Evolutionary conservation across 192 early-diverging fungal genomes (phyloP).

Genomic region (Neocallimastix lanati): DNA sequence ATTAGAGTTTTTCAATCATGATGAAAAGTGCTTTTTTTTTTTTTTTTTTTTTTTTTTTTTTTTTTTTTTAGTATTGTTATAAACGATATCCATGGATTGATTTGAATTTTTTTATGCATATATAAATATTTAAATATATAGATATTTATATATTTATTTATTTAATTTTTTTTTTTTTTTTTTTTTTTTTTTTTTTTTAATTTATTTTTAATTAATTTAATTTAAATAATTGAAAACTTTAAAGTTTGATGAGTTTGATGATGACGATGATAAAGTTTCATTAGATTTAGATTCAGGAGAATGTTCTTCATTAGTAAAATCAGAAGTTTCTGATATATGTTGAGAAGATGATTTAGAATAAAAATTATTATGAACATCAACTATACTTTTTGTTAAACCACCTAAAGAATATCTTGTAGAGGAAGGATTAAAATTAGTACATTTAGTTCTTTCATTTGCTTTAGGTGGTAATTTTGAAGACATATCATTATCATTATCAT

Average conservation of each 20-base stretch:
- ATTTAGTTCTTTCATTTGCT: not conserved
- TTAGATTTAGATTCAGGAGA: not conserved
- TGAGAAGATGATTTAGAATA: not conserved
- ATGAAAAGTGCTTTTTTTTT: too few species aligned
- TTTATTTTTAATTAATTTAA: too few species aligned
- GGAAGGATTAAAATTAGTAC: not conserved
- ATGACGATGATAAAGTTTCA: not conserved
- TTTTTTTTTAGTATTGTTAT: too few species aligned
- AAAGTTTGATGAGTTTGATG: not conserved
- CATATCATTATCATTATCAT: too few species aligned
- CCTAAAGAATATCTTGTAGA: not conserved
- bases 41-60: too few species aligned
- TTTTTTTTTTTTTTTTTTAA: too few species aligned
- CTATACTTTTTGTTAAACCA: not conserved
- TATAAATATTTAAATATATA: too few species aligned
- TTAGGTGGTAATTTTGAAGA: not conserved
- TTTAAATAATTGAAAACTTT: not conserved
- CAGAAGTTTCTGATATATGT: not conserved
- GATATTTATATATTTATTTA: too few species aligned
- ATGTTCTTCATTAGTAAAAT: not conserved
- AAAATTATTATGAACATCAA: not conserved
- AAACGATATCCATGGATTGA: too few species aligned
- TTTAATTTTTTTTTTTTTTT: too few species aligned
- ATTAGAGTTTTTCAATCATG: too few species aligned
- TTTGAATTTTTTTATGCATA: too few species aligned